Evolutionary conservation across 768 basidiomycete species (phyloP).

Genomic region (Auriscalpium vulgare): DNA sequence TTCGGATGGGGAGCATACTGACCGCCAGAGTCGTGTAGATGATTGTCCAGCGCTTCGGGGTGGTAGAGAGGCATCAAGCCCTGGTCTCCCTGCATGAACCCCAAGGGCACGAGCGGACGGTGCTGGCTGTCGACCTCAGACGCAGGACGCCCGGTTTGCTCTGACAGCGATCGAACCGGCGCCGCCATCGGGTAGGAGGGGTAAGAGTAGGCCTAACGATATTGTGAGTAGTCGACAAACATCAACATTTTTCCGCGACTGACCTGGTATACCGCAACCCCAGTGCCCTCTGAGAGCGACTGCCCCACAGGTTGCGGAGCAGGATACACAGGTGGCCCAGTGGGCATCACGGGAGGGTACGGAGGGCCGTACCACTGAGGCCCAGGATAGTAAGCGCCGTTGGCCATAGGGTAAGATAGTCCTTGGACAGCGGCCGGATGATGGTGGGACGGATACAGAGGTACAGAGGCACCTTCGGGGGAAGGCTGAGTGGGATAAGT

Average conservation of each 20-base stretch:
- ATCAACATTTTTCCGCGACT: no score
- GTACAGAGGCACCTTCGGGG: no score
- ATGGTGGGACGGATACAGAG: no score
- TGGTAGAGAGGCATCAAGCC: slow-evolving; percentile 61
- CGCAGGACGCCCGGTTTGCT: not conserved
- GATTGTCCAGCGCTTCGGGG: slow-evolving; percentile 61
- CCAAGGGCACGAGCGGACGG: slow-evolving; percentile 54
- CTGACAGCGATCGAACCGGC: not conserved
- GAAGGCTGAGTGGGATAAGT: no score
- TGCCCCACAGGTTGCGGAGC: no score
- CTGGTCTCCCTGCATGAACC: slow-evolving; percentile 67
- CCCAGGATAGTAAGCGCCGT: not conserved
- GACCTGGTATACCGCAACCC: no score
- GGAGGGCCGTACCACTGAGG: not conserved
- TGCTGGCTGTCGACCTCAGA: slow-evolving; percentile 19
- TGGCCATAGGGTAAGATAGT: not conserved
- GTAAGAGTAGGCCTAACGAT: not conserved
- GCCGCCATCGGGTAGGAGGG: no score
- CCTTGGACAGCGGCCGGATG: not conserved
- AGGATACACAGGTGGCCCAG: no score
- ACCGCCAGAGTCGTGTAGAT: slow-evolving; percentile 32
- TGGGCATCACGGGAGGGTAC: not conserved
- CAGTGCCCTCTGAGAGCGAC: no score
- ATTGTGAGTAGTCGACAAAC: not conserved
- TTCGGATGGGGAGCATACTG: slow-evolving; percentile 26